These are phyloP conservation scores for Septoria petroselini DNA, from an alignment of 2,329 filamentous ascomycete species.

Conservation along the genomic window DNA sequence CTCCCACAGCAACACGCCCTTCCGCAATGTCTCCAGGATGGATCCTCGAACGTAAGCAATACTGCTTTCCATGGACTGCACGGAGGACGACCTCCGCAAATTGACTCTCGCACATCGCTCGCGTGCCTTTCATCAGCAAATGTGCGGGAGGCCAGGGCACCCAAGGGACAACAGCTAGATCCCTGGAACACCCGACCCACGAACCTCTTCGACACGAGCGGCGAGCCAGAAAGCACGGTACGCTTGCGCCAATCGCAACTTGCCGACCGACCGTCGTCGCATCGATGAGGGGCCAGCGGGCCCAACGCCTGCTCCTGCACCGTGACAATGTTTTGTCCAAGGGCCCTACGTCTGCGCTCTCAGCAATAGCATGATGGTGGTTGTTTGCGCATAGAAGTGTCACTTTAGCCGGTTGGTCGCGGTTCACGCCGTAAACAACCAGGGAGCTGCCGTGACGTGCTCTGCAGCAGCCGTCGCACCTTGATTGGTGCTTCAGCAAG, in stretches of 20 bases:
- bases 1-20: constrained; percentile 1
- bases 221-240: constrained; percentile 2
- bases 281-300: background rate
- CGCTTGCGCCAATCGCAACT: background rate
- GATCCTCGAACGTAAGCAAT: background rate
- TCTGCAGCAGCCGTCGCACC: too few species aligned
- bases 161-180: background rate
- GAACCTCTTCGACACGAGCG: background rate
- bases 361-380: constrained; percentile 1
- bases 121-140: too few species aligned
- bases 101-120: too few species aligned
- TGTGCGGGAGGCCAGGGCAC: too few species aligned
- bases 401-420: constrained; percentile 1
- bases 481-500: too few species aligned
- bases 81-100: background rate
- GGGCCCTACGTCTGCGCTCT: too few species aligned
- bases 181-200: constrained; percentile 1
- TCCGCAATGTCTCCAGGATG: too few species aligned
- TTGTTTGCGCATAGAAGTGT: background rate
- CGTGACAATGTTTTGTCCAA: too few species aligned
- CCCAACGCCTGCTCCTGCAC: background rate
- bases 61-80: background rate
- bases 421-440: background rate
- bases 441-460: too few species aligned
- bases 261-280: background rate